Evolutionary conservation across 2,329 filamentous ascomycete genomes (phyloP).

Genomic region (Microcyclosporella mali): DNA sequence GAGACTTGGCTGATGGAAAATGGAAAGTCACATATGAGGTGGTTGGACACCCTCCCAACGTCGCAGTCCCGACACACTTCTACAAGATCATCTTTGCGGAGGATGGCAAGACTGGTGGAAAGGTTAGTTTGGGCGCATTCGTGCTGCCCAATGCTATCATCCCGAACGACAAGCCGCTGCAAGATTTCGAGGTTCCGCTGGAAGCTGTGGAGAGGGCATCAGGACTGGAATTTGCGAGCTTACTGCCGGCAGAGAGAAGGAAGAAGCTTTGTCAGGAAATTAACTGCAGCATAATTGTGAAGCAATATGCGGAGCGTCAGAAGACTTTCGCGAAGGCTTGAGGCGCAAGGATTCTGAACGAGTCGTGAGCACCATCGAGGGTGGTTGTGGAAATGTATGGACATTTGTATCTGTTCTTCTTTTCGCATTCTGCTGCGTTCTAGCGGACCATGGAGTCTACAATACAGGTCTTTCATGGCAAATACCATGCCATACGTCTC

Average conservation of each 20-base stretch:
- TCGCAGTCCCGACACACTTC: conserved; percentile 96
- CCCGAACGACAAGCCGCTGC: conserved; percentile 75
- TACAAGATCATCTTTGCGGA: conserved; percentile 99
- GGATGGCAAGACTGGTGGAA: conserved; percentile 60
- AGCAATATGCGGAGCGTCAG: conserved; percentile 64
- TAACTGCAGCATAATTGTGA: conserved; percentile 74
- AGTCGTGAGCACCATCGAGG: too few species aligned
- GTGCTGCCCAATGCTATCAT: conserved; percentile 90
- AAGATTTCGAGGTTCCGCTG: conserved; percentile 89
- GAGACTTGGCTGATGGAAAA: conserved; percentile 76
- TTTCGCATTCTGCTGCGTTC: conserved; percentile 2
- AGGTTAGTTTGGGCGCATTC: conserved; percentile 86
- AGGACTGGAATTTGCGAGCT: conserved; percentile 81
- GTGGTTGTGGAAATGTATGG: too few species aligned
- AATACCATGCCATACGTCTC: neutral
- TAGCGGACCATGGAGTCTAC: conserved; percentile 11
- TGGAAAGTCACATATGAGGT: conserved; percentile 96
- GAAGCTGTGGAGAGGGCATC: conserved; percentile 89
- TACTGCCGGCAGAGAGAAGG: conserved; percentile 66
- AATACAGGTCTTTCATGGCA: conserved; percentile 2
- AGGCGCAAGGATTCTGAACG: too few species aligned
- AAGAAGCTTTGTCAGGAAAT: conserved; percentile 80
- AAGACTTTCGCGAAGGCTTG: conserved; percentile 33
- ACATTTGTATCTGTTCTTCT: too few species aligned
- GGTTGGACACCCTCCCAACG: conserved; percentile 85